These are phyloP conservation scores for Taiozyma onychis DNA, from an alignment of 1,139 yeast species.

Conservation along the genomic window DNA sequence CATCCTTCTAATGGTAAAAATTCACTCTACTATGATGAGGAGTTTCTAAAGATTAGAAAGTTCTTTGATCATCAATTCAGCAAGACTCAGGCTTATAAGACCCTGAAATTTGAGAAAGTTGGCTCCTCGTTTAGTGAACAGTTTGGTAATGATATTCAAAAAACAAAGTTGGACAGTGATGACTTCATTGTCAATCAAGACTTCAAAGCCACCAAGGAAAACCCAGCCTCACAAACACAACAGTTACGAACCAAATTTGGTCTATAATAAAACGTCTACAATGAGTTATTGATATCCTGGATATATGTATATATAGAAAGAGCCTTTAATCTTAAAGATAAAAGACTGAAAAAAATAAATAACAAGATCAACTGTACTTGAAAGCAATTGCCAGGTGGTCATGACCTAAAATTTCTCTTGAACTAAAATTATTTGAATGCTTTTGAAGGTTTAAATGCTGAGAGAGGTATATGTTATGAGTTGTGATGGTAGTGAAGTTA, in stretches of 20 bases:
- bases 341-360: background rate
- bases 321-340: background rate
- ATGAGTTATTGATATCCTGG: background rate
- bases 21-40: constrained; percentile 36
- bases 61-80: constrained; percentile 14
- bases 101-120: constrained; percentile 11
- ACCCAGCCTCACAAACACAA: constrained; percentile 13
- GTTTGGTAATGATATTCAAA: constrained; percentile 13
- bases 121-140: constrained; percentile 9
- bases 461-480: background rate
- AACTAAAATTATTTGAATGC: background rate
- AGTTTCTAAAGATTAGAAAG: constrained; percentile 43
- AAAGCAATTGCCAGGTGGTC: background rate
- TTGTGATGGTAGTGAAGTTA: background rate
- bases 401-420: background rate
- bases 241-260: constrained; percentile 6
- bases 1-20: constrained; percentile 23
- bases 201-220: constrained; percentile 10
- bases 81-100: constrained; percentile 9
- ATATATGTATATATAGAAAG: background rate
- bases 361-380: background rate
- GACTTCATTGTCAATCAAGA: constrained; percentile 7
- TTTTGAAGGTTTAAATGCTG: background rate
- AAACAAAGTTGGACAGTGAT: constrained; percentile 3
- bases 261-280: background rate